Base-by-base conservation (phyloP, 169 alveolate species). In the Plasmodium gallinaceum region DNA sequence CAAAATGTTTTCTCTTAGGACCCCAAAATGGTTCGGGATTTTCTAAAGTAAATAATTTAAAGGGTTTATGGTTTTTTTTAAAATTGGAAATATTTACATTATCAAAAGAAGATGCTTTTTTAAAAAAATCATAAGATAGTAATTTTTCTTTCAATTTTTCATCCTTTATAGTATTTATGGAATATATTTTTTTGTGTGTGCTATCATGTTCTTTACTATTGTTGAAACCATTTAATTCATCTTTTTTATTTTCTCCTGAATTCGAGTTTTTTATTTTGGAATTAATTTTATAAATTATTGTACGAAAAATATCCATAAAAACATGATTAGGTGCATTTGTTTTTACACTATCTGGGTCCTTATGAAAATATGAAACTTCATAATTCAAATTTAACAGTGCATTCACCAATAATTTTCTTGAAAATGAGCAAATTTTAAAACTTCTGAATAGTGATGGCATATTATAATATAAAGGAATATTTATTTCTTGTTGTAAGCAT, bases 311-410 rank as follows among this genome's bases (percentile, higher is more conserved):
- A 75, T 97, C 99, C 98, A 96, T 95, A 76, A 97, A 96, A 26
- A 95, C 96, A 37, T 93, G 64, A 72, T 94, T 78, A 42, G 98
- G 97, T 8, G 98, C 98, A 75, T 96, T 92, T 14, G 98, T 97
- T 90, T 97, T 97, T 54, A 96, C 92, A 54, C 97, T 95, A 74
- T 94, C 95, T 45, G 98, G 98, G 20, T 96, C 97, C 65, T 97
- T 93, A 78, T 97, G 98, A 73, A 97, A 96, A 88, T 97, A 97
- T 9, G 98, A 95, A 22, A 97, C 94, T 73, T 93, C 91, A 88
- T 95, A 95, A 71, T 98, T 98, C 75, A 96, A 88, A 73, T 95
- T 91, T 48, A 93, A 78, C 7, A 94, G 52, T 5, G 92, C 92
- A n/a, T 86, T 86, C 10, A 71, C 72, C 14, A 86, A 18, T 64